Conservation (phyloP, 306 rosid species). For the Prunus campanulata region DNA sequence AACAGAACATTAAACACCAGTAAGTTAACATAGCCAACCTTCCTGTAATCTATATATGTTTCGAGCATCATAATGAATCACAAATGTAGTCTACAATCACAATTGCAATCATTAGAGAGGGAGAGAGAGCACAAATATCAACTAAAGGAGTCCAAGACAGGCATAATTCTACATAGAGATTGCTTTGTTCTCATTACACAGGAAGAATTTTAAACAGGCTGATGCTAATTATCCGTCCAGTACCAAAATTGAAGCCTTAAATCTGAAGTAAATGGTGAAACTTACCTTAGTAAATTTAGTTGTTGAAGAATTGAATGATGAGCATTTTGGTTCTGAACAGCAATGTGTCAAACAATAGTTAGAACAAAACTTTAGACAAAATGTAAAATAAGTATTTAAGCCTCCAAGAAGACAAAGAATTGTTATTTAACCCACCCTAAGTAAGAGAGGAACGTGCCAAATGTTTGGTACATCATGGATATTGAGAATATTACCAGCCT, state of each 20-base stretch:
- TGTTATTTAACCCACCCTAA: conserved; percentile 59
- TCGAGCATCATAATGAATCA: neutral
- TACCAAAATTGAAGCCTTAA: conserved; percentile 4
- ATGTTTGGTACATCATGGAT: conserved; percentile 97
- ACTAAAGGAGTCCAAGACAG: conserved; percentile 4
- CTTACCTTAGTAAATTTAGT: conserved; percentile 68
- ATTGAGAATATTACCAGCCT: conserved; percentile 87
- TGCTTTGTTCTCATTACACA: conserved; percentile 7
- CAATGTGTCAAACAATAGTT: conserved; percentile 20
- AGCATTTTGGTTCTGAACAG: conserved; percentile 84
- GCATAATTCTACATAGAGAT: conserved; percentile 8
- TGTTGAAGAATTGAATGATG: conserved; percentile 82
- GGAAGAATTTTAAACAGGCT: conserved; percentile 14
- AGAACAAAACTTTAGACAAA: conserved; percentile 20
- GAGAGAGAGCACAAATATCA: conserved; percentile 10
- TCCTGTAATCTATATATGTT: conserved; percentile 4
- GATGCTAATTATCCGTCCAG: conserved; percentile 4
- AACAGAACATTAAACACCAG: conserved; percentile 25
- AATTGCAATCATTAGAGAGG: too few relatives aligned
- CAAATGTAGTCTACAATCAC: neutral
- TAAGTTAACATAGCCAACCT: conserved; percentile 16
- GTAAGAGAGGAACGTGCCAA: conserved; percentile 96
- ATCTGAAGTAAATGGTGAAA: conserved; percentile 6
- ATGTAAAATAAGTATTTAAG: conserved; percentile 18
- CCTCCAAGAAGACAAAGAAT: conserved; percentile 19